These are phyloP conservation scores for Aspergillus neotritici DNA, from an alignment of 2,329 filamentous ascomycete genomes.

Conservation along the genomic window DNA sequence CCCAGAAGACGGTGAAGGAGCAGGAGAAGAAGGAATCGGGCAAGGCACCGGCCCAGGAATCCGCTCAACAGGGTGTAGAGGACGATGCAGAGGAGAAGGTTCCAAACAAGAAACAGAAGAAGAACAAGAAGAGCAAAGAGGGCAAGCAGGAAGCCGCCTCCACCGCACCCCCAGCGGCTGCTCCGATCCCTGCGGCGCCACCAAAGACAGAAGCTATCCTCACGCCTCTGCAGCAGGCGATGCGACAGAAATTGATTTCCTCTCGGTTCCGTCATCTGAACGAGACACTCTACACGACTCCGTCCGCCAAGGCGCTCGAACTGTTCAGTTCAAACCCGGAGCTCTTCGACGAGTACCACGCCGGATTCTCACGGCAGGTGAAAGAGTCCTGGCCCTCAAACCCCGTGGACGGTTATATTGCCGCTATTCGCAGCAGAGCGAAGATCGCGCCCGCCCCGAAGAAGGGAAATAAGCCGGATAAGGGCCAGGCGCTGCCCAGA, in stretches of 20 bases:
- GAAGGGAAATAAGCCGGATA: constrained; percentile 36
- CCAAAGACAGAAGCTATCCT: constrained; percentile 55
- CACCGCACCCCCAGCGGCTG: constrained; percentile 9
- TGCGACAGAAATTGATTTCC: constrained; percentile 91
- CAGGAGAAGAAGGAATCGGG: constrained; percentile 23
- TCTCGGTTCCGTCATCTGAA: constrained; percentile 97
- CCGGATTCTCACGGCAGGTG: constrained; percentile 92
- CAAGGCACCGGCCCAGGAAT: constrained; percentile 18
- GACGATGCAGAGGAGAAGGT: constrained; percentile 18
- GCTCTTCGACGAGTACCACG: constrained; percentile 94
- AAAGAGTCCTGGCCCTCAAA: constrained; percentile 89
- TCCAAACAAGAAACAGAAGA: constrained; percentile 25
- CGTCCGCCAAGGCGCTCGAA: constrained; percentile 73
- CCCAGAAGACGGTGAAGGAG: constrained; percentile 17
- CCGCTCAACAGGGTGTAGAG: not conserved
- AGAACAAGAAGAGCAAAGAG: constrained; percentile 31
- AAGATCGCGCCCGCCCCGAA: constrained; percentile 42
- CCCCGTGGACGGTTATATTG: constrained; percentile 82
- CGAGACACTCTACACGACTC: constrained; percentile 89
- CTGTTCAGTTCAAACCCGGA: constrained; percentile 82
- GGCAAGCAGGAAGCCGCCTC: constrained; percentile 15
- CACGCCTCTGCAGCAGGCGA: constrained; percentile 86
- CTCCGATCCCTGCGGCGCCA: constrained; percentile 30
- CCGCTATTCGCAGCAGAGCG: constrained; percentile 63
- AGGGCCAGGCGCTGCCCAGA: constrained; percentile 57